Base-by-base conservation (phyloP, 768 basidiomycete species). In the Mrakia blollopis region DNA sequence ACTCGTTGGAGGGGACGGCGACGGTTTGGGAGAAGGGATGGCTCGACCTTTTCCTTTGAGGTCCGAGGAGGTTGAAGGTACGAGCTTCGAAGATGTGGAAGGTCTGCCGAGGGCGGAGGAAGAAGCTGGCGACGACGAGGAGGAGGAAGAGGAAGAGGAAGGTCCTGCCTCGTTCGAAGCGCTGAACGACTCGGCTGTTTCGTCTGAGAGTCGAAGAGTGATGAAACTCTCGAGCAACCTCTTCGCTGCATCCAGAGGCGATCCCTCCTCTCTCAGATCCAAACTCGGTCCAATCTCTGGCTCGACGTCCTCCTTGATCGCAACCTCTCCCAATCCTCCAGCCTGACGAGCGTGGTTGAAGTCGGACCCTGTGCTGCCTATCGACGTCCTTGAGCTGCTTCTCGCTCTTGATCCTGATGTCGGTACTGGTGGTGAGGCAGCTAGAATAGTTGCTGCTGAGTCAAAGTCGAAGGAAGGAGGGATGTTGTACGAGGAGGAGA, bases 181-280 rank as follows among this genome's bases (percentile, higher is more conserved):
- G 16, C 60, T 47, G 25, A 7, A 54, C n/a, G 39, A 39, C 9
- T 11, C 61, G 11, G 44, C 30, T 32, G 47, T 70, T 14, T 47
- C 71, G 39, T 72, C 62, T 3, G 30, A 32, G 5, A 77, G 18
- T 14, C 71, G 28, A 1, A 77, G 47, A 13, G 71, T 67, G 50
- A 77, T 47, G 32, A 77, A 73, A 52, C 76, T 71, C 61, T 77
- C 72, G 47, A 72, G 62, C 50, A 77, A 47, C 37, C 72, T 72
- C 69, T 47, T 69, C 7, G 67, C 68, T 11, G 75, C 73, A 8
- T 74, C 44, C 60, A 39, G 10, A 11, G 50, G 63, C 28, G 73
- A 32, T 1, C 61, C n/a, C 4, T 52, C 62, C 16, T 67, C 73
- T 13, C 23, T 32, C 1, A 32, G 44, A 18, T 30, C 14, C 30